Percentiles rank a stretch among this genome's conserved stretches.
Evolutionary conservation across 1,139 yeast species (phyloP).

Genomic region (Scheffersomyces titani): DNA sequence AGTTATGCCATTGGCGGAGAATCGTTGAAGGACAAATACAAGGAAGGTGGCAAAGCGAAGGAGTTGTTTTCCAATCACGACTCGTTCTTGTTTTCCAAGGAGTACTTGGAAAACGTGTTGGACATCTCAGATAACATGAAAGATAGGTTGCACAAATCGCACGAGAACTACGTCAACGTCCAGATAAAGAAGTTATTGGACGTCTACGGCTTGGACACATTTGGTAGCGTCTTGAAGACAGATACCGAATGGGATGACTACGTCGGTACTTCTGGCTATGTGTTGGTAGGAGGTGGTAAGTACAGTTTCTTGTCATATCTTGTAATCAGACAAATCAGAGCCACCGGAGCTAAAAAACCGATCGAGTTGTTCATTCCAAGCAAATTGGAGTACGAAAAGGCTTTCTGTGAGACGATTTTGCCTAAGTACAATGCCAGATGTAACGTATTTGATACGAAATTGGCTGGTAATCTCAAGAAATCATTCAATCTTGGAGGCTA

Average conservation of each 20-base stretch:
- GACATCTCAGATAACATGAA: conserved; percentile 36
- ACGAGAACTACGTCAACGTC: conserved; percentile 29
- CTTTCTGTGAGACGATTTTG: conserved; percentile 53
- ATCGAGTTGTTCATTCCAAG: conserved; percentile 56
- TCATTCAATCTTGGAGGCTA: conserved; percentile 51
- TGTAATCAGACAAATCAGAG: conserved; percentile 44
- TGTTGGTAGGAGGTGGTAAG: conserved; percentile 46
- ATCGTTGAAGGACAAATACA: conserved; percentile 38
- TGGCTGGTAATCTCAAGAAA: conserved; percentile 22
- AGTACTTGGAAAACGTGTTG: conserved; percentile 39
- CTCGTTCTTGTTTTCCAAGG: conserved; percentile 36
- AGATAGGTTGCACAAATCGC: conserved; percentile 33
- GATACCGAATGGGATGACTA: conserved; percentile 41
- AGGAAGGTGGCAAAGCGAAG: conserved; percentile 26
- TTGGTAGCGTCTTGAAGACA: conserved; percentile 35
- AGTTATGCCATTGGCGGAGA: conserved; percentile 27
- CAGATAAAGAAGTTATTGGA: conserved; percentile 33
- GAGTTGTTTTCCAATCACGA: conserved; percentile 28
- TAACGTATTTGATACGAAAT: conserved; percentile 42
- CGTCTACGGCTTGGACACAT: conserved; percentile 34
- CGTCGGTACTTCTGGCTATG: conserved; percentile 40
- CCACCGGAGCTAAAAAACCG: conserved; percentile 41
- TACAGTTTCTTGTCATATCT: conserved; percentile 48
- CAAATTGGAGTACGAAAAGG: conserved; percentile 46
- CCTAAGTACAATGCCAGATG: conserved; percentile 58